Base-by-base conservation (phyloP, 345 rosid genomes). In the Microcos paniculata region DNA sequence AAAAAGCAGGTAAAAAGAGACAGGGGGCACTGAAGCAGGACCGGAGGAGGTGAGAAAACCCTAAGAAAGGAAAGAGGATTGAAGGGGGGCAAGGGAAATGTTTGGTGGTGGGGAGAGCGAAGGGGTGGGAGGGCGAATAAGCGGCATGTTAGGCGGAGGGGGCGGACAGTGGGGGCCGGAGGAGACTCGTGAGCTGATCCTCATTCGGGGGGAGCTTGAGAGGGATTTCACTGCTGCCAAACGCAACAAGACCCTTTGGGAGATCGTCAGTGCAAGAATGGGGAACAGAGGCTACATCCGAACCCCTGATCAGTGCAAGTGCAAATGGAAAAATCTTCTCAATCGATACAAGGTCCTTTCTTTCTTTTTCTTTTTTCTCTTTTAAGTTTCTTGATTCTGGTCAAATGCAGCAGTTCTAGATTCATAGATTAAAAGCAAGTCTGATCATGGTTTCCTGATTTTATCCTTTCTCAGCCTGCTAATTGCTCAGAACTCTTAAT, bases 281-380 rank as follows among this genome's bases (percentile, higher is more conserved):
- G 78, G 76, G 78, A 88, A 88, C 74, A 80, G 75, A 38, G 91
- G 91, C 18, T 82, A 78, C 64, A 38, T 70, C 28, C 80, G 90
- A 73, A 82, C 87, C 38, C 84, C 90, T 45, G 87, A 83, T 38
- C 93, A 90, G 83, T 90, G 91, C 62, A 88, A 88, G 71, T 86
- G 90, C 85, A 88, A 90, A 77, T 90, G 89, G 91, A 86, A 90
- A 79, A 88, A 90, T 69, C 90, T 90, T 38, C 61, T 86, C 76
- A 86, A 83, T 76, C 90, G 87, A 62, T 88, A 86, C 82, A 90
- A 90, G 93, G 93, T 85, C 79, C 42, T 16, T 64, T 42, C 57
- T 18, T 24, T 8, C 14, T 68, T 5, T 11, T n/a, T 35, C 40
- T 1, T 69, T 30, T 26, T 5, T 26, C 23, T 33, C 12, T 24